Percentiles rank a stretch among this genome's conserved stretches.
These are phyloP conservation scores for Escallonia rubra DNA, from an alignment of 129 eudicot species.

Conservation along the genomic window DNA sequence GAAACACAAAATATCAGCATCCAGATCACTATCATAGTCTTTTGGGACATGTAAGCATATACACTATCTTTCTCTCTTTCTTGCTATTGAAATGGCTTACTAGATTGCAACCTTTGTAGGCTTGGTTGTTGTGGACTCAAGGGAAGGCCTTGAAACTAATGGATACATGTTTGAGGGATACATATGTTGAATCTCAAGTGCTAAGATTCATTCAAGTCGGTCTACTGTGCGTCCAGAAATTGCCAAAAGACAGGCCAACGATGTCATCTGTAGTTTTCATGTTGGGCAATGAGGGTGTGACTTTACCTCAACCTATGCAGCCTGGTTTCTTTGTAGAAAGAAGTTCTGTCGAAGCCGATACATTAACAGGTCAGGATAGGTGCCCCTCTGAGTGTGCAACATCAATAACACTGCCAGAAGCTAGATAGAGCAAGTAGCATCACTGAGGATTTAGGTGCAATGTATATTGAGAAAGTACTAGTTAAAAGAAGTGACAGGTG, in stretches of 20 bases:
- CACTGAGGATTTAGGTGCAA: too few species aligned
- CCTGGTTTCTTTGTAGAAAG: conserved; percentile 31
- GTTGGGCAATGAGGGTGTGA: conserved; percentile 16
- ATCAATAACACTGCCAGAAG: conserved; percentile 1
- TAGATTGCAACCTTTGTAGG: conserved; percentile 12
- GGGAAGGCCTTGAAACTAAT: conserved; percentile 17
- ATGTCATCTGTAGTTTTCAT: conserved; percentile 29
- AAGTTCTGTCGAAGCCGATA: background rate
- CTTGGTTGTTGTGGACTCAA: conserved; percentile 40
- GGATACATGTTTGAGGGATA: conserved; percentile 21
- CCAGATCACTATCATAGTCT: conserved; percentile 24
- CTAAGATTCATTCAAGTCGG: conserved; percentile 36
- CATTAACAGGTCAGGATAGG: background rate
- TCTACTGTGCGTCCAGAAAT: conserved; percentile 35
- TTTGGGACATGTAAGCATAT: conserved; percentile 35
- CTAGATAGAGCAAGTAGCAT: background rate
- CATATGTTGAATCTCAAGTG: conserved; percentile 15
- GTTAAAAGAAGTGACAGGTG: too few species aligned
- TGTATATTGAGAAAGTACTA: too few species aligned
- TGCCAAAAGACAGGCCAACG: conserved; percentile 33
- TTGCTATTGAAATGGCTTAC: background rate
- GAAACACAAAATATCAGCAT: conserved; percentile 14
- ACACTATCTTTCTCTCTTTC: background rate
- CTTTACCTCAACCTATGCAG: conserved; percentile 21
- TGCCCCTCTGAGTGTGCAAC: background rate